A percentile compares a stretch with the other conserved stretches of the same genome.
Evolutionary conservation across 2,329 filamentous ascomycete genomes (phyloP).

Genomic region (Beauveria rudraprayagi): DNA sequence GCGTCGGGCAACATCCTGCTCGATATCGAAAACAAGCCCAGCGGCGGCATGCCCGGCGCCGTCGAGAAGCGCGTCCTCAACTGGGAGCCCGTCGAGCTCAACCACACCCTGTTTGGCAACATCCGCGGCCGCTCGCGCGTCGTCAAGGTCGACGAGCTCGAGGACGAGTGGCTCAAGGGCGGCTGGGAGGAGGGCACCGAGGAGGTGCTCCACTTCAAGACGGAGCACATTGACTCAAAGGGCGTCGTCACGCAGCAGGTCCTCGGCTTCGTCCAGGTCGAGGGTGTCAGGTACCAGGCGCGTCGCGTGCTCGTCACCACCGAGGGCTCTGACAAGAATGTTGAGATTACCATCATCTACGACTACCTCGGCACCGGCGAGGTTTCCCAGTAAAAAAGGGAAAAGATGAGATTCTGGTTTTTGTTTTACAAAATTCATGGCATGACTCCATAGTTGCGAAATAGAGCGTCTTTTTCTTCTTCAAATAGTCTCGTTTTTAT

Average conservation of each 20-base stretch:
- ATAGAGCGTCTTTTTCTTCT: constrained; percentile 3
- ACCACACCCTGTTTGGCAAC: constrained; percentile 16
- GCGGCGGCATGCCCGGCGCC: constrained; percentile 11
- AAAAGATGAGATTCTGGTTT: background rate
- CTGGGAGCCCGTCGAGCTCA: constrained; percentile 14
- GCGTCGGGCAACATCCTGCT: constrained; percentile 13
- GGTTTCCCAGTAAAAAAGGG: background rate
- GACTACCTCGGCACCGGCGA: constrained; percentile 11
- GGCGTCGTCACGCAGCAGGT: constrained; percentile 10
- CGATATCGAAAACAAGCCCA: constrained; percentile 15
- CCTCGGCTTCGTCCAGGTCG: constrained; percentile 3
- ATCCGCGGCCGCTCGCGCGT: constrained; percentile 14
- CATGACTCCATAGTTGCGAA: background rate
- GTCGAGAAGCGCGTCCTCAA: constrained; percentile 15
- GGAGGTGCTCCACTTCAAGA: constrained; percentile 14
- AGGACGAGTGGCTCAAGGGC: constrained; percentile 14
- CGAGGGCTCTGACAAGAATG: constrained; percentile 8
- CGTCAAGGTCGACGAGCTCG: constrained; percentile 11
- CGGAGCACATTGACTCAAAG: constrained; percentile 13
- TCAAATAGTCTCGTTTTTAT: background rate
- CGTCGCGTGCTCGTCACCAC: constrained; percentile 10
- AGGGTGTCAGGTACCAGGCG: constrained; percentile 11
- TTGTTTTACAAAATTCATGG: background rate
- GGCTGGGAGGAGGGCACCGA: constrained; percentile 16
- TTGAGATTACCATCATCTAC: constrained; percentile 10